Conservation (phyloP, 768 basidiomycete genomes). For the Panaeolus cyanescens region DNA sequence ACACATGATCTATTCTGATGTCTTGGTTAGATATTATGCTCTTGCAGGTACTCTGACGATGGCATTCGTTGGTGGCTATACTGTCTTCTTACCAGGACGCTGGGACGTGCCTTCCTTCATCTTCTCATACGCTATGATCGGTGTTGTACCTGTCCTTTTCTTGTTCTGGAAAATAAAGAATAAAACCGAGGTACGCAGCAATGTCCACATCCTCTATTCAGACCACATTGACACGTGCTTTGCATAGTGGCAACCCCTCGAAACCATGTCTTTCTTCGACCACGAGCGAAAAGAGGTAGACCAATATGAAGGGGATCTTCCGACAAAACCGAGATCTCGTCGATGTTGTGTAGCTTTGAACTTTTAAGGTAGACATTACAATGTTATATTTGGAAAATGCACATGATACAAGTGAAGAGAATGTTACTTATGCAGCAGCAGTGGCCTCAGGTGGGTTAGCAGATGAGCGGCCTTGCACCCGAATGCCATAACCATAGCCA, state of each 20-base stretch:
- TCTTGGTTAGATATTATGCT: conserved; percentile 42
- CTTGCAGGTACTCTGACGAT: conserved; percentile 43
- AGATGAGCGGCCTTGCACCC: conserved; percentile 59
- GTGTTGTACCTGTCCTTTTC: conserved; percentile 42
- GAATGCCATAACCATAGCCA: conserved; percentile 82
- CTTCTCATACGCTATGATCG: conserved; percentile 52
- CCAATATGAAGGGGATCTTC: conserved; percentile 37
- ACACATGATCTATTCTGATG: not conserved
- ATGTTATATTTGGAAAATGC: conserved; percentile 14
- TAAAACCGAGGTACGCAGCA: conserved; percentile 35
- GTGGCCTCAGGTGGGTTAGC: conserved; percentile 45
- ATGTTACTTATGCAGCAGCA: conserved; percentile 14
- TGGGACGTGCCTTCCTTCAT: conserved; percentile 51
- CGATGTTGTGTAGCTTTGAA: not conserved
- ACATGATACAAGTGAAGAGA: conserved; percentile 15
- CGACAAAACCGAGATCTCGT: not conserved
- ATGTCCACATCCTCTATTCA: not conserved
- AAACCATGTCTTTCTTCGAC: conserved; percentile 46
- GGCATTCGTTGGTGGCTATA: conserved; percentile 51
- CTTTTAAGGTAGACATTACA: conserved; percentile 2
- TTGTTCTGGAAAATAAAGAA: conserved; percentile 46
- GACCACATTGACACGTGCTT: not conserved
- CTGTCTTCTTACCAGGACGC: conserved; percentile 51
- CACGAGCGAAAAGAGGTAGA: conserved; percentile 44
- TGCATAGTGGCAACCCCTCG: conserved; percentile 38